phyloP scores from a whole-genome alignment of 2,329 filamentous ascomycete species.

The Colletotrichum spinosum region DNA sequence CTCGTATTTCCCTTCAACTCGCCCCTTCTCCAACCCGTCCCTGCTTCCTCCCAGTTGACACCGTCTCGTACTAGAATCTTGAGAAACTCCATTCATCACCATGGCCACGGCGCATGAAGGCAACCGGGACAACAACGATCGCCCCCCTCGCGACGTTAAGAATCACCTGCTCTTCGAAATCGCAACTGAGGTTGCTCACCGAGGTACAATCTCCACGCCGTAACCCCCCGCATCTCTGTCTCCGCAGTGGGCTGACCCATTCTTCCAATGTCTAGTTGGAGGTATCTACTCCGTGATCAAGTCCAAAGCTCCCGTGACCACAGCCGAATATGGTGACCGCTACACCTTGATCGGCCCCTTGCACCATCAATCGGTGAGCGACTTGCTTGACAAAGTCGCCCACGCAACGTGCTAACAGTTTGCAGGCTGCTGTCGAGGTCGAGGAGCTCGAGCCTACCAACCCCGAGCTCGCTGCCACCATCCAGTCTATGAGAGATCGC shows the following conservation, averaged over 20 bases:
- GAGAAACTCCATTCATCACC: constrained; percentile 6
- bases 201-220: constrained; percentile 70
- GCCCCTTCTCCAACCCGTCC: neutral
- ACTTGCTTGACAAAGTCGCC: neutral
- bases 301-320: constrained; percentile 97
- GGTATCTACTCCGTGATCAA: constrained; percentile 99
- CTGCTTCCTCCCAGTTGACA: constrained; percentile 7
- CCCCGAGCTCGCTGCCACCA: constrained; percentile 82
- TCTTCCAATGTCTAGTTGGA: constrained; percentile 72
- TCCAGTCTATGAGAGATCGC: constrained; percentile 91
- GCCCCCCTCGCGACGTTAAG: constrained; percentile 77
- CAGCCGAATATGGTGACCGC: constrained; percentile 96
- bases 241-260: constrained; percentile 41
- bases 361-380: constrained; percentile 86
- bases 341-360: constrained; percentile 96
- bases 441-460: constrained; percentile 90
- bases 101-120: constrained; percentile 32
- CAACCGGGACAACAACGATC: constrained; percentile 31
- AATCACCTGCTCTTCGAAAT: constrained; percentile 97
- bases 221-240: constrained; percentile 12
- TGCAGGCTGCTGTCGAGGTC: constrained; percentile 93
- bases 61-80: constrained; percentile 12
- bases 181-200: constrained; percentile 96
- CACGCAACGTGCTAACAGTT: constrained; percentile 27
- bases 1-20: neutral